These are phyloP conservation scores for Erigeron philadelphicus DNA, from an alignment of 140 eudicot species.

Conservation along the genomic window DNA sequence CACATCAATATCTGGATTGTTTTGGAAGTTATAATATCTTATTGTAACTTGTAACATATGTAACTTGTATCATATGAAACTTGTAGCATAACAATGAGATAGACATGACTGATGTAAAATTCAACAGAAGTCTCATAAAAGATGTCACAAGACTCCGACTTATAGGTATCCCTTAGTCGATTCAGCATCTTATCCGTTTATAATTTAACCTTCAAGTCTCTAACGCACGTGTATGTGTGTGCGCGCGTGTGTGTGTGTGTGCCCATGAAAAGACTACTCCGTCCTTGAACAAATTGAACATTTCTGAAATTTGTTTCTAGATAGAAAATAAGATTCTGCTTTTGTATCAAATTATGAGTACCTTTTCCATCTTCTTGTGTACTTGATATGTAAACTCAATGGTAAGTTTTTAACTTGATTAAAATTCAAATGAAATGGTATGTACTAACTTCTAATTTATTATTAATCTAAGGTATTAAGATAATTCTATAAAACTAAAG, in stretches of 20 bases:
- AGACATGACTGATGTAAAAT: neutral
- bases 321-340: no score
- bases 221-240: no score
- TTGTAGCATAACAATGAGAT: slow-evolving; percentile 16
- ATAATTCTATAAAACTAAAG: no score
- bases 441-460: no score
- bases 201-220: neutral
- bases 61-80: slow-evolving; percentile 24
- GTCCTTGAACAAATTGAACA: no score
- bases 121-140: neutral
- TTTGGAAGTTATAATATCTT: slow-evolving; percentile 11
- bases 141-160: neutral
- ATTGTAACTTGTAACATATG: slow-evolving; percentile 13
- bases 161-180: neutral
- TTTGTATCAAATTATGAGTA: no score
- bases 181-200: neutral
- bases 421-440: no score
- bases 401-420: no score
- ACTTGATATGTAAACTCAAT: no score
- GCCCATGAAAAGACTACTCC: neutral
- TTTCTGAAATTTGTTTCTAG: no score
- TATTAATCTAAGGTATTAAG: no score
- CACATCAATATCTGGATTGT: slow-evolving; percentile 2
- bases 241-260: neutral
- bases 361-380: no score